Percentiles rank a stretch among this genome's conserved stretches.
These are phyloP conservation scores for Irpex sp. DNA, from an alignment of 1,284 basidiomycete genomes.

Conservation along the genomic window DNA sequence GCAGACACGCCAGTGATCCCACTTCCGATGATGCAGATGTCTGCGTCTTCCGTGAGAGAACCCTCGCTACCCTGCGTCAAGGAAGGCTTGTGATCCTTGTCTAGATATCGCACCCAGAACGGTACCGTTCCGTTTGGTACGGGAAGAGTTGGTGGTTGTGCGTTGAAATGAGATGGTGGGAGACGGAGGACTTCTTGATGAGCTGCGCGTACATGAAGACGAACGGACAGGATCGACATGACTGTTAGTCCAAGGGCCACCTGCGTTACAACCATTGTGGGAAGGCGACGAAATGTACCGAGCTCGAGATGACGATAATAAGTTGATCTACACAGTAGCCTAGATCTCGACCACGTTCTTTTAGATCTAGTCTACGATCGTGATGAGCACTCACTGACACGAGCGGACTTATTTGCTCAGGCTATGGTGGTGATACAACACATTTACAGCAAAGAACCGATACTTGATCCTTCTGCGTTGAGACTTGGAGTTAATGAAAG, in stretches of 20 bases:
- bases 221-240: conserved; percentile 19
- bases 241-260: background rate
- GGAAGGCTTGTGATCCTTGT: conserved; percentile 50
- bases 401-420: too few species aligned
- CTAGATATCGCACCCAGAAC: conserved; percentile 59
- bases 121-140: conserved; percentile 58
- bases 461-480: too few species aligned
- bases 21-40: conserved; percentile 72
- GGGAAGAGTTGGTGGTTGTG: conserved; percentile 34
- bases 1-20: conserved; percentile 72
- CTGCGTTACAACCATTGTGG: background rate
- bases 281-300: too few species aligned
- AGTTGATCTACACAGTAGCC: too few species aligned
- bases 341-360: too few species aligned
- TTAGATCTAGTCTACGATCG: too few species aligned
- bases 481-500: too few species aligned
- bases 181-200: conserved; percentile 16
- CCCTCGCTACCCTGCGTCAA: conserved; percentile 60
- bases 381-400: too few species aligned
- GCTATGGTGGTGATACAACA: too few species aligned
- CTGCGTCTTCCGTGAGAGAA: conserved; percentile 47
- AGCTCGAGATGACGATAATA: too few species aligned
- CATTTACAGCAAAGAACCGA: too few species aligned
- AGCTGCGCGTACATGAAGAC: conserved; percentile 15
- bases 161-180: background rate